Percentiles rank a stretch among this genome's conserved stretches.
These are phyloP conservation scores for Pichia sp. DNA, from an alignment of 1,139 yeast species.

Conservation along the genomic window DNA sequence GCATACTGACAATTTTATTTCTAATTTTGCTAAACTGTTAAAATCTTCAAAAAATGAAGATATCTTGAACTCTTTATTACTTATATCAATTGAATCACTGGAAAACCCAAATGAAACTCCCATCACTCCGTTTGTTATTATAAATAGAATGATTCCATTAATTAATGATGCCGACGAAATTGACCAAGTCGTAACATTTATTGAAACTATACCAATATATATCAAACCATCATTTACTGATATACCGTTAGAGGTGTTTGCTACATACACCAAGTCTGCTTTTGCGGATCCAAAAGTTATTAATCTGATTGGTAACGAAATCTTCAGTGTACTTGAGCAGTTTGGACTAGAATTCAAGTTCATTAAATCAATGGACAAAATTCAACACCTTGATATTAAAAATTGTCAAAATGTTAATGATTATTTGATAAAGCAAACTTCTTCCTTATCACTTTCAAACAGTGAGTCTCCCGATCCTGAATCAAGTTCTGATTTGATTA, in stretches of 20 bases:
- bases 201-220: conserved; percentile 26
- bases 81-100: conserved; percentile 19
- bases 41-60: conserved; percentile 8
- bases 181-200: conserved; percentile 13
- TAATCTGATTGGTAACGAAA: conserved; percentile 25
- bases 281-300: conserved; percentile 5
- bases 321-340: conserved; percentile 25
- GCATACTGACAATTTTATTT: conserved; percentile 13
- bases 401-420: conserved; percentile 24
- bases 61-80: conserved; percentile 13
- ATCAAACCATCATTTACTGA: conserved; percentile 24
- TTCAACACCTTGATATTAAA: conserved; percentile 16
- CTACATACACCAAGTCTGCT: conserved; percentile 12
- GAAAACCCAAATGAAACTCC: conserved; percentile 16
- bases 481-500: background rate
- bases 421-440: conserved; percentile 22
- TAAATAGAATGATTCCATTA: conserved; percentile 8
- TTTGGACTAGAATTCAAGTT: conserved; percentile 4
- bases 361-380: conserved; percentile 5
- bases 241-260: conserved; percentile 23
- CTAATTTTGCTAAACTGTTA: conserved; percentile 18
- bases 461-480: too few species aligned
- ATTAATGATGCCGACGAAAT: background rate
- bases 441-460: background rate
- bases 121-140: conserved; percentile 20